Evolutionary conservation across 148 eudicot species (phyloP), one percentile per base, ranked within the genome.

Genomic region (Euryodendron excelsum): DNA sequence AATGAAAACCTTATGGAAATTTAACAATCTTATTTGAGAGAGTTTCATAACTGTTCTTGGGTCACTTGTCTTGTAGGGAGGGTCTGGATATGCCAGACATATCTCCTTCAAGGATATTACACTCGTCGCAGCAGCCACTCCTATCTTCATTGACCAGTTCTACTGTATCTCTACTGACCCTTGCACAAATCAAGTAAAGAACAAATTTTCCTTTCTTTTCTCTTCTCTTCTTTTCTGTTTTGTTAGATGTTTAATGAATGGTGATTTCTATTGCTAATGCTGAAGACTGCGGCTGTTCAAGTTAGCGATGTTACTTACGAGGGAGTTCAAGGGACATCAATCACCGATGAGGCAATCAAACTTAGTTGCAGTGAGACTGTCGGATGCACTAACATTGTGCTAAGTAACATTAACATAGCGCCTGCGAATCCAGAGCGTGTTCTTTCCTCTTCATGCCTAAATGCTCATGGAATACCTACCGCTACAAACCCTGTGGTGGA

Each of bases 91-190:
- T 50, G 91, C 90, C 56, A 87, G 67, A 76, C 65, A 75, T 30
- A 89, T 89, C 36, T 71, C 74, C n/a, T 91, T 84, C 53, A 66
- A 80, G 10, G 47, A 82, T 30, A 85, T 91, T 4, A 50, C 30
- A 23, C 80, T 91, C 39, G 52, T 48, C 4, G 86, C 48, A 11
- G 83, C 80, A 3, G 13, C 69, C 0, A 80, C 87, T 67, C 91
- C 94, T 10, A 88, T 89, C 37, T 50, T 89, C 67, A 86, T 91
- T 30, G 85, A 91, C 78, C 90, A 91, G 72, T 78, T 47, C 44
- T 87, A 87, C 52, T 89, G 90, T 23, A 53, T 44, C 47, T 73
- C 61, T 52, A 39, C 13, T n/a, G 18, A 45, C 0, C 33, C 53
- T n/a, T 83, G 83, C 73, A 7, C 45, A 39, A 62, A 72, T 18